Evolutionary conservation across 2,329 filamentous ascomycete species (phyloP).

Genomic region (Trichoderma aggressivum): DNA sequence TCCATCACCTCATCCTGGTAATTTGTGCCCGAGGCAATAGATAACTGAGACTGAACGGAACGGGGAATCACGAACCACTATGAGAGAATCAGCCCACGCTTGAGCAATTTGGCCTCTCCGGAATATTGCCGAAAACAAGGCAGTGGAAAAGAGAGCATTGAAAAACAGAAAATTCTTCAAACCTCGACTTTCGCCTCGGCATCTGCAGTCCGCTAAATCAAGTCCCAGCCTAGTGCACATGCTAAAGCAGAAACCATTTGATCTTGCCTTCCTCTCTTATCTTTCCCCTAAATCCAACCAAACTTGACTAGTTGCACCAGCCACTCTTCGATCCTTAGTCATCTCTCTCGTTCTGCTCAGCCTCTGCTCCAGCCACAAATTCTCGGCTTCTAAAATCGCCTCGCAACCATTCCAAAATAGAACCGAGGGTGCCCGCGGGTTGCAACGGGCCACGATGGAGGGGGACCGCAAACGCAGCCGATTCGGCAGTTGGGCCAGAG

Average conservation of each 20-base stretch:
- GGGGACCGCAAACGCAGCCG: constrained; percentile 13
- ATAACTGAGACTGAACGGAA: not conserved
- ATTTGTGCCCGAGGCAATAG: not conserved
- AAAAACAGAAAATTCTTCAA: not conserved
- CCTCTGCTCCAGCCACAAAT: not conserved
- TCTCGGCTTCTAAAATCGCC: not conserved
- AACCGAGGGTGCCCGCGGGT: constrained; percentile 11
- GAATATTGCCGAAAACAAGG: not conserved
- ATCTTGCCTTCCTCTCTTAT: not conserved
- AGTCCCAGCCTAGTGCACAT: not conserved
- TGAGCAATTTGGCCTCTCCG: not conserved
- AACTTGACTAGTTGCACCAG: not conserved
- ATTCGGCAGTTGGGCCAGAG: constrained; percentile 11
- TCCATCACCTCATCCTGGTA: not conserved
- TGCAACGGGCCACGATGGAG: constrained; percentile 9
- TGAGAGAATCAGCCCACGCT: not conserved
- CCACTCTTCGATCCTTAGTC: not conserved
- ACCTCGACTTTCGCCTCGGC: not conserved
- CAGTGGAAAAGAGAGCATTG: not conserved
- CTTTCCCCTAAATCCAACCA: not conserved
- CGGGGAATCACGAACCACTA: not conserved
- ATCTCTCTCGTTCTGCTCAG: not conserved
- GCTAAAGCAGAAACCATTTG: not conserved
- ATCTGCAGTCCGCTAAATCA: not conserved
- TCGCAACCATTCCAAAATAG: constrained; percentile 2